Base-by-base conservation (phyloP, 306 rosid genomes). In the Dryas drummondii region DNA sequence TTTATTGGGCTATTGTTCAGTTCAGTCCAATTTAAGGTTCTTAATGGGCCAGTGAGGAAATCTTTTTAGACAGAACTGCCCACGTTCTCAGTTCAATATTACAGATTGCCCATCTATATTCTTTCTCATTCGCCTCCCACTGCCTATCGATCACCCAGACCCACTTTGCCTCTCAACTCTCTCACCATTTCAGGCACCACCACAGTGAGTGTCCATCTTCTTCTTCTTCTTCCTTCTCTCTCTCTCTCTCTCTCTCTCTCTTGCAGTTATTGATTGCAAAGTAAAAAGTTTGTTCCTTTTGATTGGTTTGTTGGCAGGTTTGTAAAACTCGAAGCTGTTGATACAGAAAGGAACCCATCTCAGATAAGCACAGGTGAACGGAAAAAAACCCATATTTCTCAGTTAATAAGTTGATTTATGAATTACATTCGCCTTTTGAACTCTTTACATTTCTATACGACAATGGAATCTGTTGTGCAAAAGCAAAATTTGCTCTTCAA, bases 141-240 rank as follows among this genome's bases (percentile, higher is more conserved):
- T 27, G n/a, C 65, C 45, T 8, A n/a, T 42, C 0, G 45, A n/a
- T 27, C 65, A 13, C 45, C 41, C 73, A 16, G 14, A 7, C 60
- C 37, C 73, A 16, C 16, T 52, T 9, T 9, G 61, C 56, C 22
- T 13, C 16, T 50, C 42, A 55, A 51, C 15, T 69, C 68, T 63
- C 70, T 22, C 22, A 17, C 52, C 70, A 65, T 65, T 44, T 16
- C 22, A 59, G 9, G 10, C 48, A 7, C 16, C 61, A 14, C 41
- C 58, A 37, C 47, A 32, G 73, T 70, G 73, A 5, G 62, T 52
- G 4, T 44, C 45, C 8, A 32, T 58, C 56, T 52, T 63, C 68
- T 41, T 7, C 44, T 11, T 49, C 47, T 51, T 50, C 47, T 68
- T 50, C 72, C 11, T 50, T 9, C 5, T 69, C 17, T 60, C 13